Percentiles rank a stretch among this genome's conserved stretches.
phyloP scores from a whole-genome alignment of 305 asterid species.

The Solanum hybrid region DNA sequence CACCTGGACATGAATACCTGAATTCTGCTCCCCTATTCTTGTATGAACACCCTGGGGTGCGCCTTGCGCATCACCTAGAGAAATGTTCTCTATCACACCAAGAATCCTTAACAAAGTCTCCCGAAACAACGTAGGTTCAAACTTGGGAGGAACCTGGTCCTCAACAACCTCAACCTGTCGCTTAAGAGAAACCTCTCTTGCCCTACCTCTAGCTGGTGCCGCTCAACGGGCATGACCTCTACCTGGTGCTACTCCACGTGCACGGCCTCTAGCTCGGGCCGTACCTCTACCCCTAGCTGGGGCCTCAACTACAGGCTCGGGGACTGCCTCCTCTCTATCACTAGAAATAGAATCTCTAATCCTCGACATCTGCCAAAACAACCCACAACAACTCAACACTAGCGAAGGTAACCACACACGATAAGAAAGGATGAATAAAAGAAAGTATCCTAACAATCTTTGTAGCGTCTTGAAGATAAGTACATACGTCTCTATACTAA shows the following conservation, averaged over 20 bases:
- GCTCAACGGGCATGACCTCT: not conserved
- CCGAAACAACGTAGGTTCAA: not conserved
- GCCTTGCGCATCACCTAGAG: not conserved
- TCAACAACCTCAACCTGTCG: not conserved
- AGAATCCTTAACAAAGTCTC: not conserved
- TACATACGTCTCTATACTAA: too few species aligned
- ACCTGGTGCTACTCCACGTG: not conserved
- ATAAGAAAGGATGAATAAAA: not conserved
- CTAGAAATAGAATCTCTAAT: too few species aligned
- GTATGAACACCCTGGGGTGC: not conserved
- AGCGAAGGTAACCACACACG: not conserved
- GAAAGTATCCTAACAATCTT: not conserved
- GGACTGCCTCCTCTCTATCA: not conserved
- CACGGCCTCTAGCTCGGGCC: not conserved
- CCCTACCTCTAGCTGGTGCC: not conserved
- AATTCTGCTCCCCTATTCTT: not conserved
- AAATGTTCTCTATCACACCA: not conserved
- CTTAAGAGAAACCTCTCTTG: not conserved
- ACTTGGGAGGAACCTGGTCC: not conserved
- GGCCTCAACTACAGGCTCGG: not conserved
- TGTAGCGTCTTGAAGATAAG: not conserved
- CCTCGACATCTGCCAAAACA: not conserved
- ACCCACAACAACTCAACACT: not conserved
- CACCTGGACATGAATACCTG: not conserved
- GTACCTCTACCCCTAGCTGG: not conserved